Conservation (phyloP, 2,329 filamentous ascomycete species). For the Colletotrichum spinosum region DNA sequence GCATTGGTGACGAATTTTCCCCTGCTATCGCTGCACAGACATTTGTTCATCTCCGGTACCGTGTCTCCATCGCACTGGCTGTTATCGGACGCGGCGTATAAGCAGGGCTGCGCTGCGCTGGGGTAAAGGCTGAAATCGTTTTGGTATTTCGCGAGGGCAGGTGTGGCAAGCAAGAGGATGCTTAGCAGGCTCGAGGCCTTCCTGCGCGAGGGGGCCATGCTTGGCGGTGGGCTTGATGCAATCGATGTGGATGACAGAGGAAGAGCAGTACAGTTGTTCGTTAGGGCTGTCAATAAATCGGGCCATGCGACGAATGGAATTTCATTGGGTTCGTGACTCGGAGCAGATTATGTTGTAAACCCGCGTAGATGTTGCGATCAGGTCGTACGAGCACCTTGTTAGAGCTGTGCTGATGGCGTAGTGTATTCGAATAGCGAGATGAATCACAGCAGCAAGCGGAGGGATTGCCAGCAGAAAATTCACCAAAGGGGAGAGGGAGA, state of each 20-base stretch:
- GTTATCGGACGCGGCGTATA: conserved; percentile 52
- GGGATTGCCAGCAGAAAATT: background rate
- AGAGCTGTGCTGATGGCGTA: too few relatives aligned
- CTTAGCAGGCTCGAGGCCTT: conserved; percentile 40
- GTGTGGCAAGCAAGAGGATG: conserved; percentile 40
- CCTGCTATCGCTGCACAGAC: conserved; percentile 59
- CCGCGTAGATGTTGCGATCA: too few relatives aligned
- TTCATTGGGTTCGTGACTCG: too few relatives aligned
- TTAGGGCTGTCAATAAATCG: too few relatives aligned
- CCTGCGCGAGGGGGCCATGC: conserved; percentile 26
- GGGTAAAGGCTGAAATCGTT: conserved; percentile 60
- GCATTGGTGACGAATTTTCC: conserved; percentile 61
- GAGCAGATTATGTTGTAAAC: too few relatives aligned
- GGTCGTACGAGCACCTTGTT: too few relatives aligned
- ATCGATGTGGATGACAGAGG: background rate
- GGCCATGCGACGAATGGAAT: too few relatives aligned
- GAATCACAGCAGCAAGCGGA: background rate
- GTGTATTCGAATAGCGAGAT: too few relatives aligned
- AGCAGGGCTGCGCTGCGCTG: conserved; percentile 53
- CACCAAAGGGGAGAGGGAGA: background rate
- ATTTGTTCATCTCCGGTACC: conserved; percentile 56
- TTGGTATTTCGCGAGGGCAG: conserved; percentile 41
- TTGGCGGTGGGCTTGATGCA: background rate
- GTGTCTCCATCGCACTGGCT: conserved; percentile 56
- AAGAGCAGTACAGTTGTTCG: background rate